A percentile compares a stretch with the other conserved stretches of the same genome.
Evolutionary conservation across 805 yeast genomes (phyloP).

Genomic region (Kuraishia cidri): DNA sequence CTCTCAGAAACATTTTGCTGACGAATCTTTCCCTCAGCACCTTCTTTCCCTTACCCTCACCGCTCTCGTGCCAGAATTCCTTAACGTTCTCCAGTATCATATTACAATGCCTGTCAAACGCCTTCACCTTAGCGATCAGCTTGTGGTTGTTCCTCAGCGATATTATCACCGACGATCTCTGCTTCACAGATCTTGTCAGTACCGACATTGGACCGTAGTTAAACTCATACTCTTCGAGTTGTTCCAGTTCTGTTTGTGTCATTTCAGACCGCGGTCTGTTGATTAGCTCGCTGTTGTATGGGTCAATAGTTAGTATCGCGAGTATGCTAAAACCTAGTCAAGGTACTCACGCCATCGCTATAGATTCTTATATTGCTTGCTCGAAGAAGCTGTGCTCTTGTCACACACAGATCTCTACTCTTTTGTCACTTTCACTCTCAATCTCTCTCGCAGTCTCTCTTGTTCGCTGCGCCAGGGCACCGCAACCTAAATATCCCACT

Average conservation of each 20-base stretch:
- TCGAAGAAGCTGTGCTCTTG: no score
- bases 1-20: conserved; percentile 85
- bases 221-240: conserved; percentile 84
- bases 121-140: conserved; percentile 80
- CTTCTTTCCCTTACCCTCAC: conserved; percentile 52
- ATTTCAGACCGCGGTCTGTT: conserved; percentile 76
- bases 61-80: conserved; percentile 54
- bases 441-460: no score
- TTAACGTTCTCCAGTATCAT: conserved; percentile 88
- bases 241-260: conserved; percentile 68
- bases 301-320: neutral
- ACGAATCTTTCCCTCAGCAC: conserved; percentile 62
- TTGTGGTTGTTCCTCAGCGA: conserved; percentile 92
- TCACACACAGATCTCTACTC: no score
- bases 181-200: conserved; percentile 73
- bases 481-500: no score
- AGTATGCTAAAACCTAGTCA: neutral
- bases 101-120: conserved; percentile 94
- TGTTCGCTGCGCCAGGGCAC: no score
- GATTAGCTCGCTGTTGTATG: conserved; percentile 41
- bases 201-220: conserved; percentile 86
- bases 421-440: no score
- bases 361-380: no score
- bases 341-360: neutral
- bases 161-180: conserved; percentile 71